Base-by-base conservation (phyloP, 2,329 filamentous ascomycete species). In the Leptographium galeiforme region DNA sequence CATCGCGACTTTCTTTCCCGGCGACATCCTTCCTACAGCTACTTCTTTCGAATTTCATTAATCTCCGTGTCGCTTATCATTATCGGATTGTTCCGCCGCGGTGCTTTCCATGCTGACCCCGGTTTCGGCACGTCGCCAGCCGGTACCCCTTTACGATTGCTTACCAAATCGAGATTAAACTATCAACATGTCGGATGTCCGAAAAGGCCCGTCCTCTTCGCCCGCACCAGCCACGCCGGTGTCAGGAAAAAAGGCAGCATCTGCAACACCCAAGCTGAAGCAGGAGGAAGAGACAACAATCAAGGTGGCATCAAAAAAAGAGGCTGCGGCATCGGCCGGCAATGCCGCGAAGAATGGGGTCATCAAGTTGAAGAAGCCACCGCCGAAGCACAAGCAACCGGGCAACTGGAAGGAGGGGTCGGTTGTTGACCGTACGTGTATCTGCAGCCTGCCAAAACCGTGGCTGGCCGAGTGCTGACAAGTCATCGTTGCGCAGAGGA, bases 371-470 rank as follows among this genome's bases (percentile, higher is more conserved):
- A 87, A 82, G 67, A 84, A 79, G 60, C 66, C 74, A 1, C 67
- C 73, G 0, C 79, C 81, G 0, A 85, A 82, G 64, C 74, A 81
- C 53, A 78, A 69, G 53, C 82, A 84, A 60, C 77, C 82, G 6
- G 84, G 84, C 30, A 86, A 85, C 61, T 87, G 84, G 84, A 79
- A 77, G 60, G 83, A 86, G 60, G 77, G 76, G n/a, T 79, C 73
- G 59, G 72, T 84, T 48, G 69, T 79, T 32, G 80, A 82, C 60
- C 79, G 83, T 84, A 70, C 40, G 71, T 62, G 8, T 7, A 38
- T 13, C 19, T 14, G 25, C 25, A n/a, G 16, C 34, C 2, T 8
- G 34, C 34, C 25, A 5, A 25, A 36, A 10, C 8, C 6, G 8
- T 2, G 34, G 12, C 34, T 32, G 43, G 14, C 8, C 13, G 14